Evolutionary conservation across 202 grass and related monocot genomes (phyloP).

Genomic region (Eragrostis tef): DNA sequence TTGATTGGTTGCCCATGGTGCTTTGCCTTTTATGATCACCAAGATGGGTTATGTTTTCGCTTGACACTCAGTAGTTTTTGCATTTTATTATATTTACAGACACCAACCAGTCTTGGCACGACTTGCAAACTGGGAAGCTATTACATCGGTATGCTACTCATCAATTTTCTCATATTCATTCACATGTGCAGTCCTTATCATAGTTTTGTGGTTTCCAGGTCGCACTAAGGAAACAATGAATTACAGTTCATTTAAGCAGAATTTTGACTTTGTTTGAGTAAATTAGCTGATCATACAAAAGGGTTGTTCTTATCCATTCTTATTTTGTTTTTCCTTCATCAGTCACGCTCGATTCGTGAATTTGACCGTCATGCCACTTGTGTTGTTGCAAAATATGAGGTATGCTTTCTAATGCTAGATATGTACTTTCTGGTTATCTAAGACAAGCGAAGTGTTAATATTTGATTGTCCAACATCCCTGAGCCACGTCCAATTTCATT

Average conservation of each 20-base stretch:
- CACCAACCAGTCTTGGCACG: slow-evolving; percentile 72
- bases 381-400: slow-evolving; percentile 89
- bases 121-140: slow-evolving; percentile 96
- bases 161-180: slow-evolving; percentile 29
- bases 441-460: slow-evolving; percentile 19
- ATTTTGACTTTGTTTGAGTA: slow-evolving; percentile 19
- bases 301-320: not conserved
- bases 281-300: slow-evolving; percentile 25
- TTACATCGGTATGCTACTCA: slow-evolving; percentile 55
- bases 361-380: slow-evolving; percentile 92
- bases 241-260: not conserved
- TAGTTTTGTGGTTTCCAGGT: slow-evolving; percentile 12
- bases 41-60: not conserved
- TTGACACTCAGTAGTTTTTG: not conserved
- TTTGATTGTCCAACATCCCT: slow-evolving; percentile 16
- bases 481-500: slow-evolving; percentile 3
- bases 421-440: not conserved
- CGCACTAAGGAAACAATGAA: slow-evolving; percentile 4
- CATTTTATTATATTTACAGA: slow-evolving; percentile 47
- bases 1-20: slow-evolving; percentile 18
- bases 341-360: slow-evolving; percentile 83
- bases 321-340: slow-evolving; percentile 35
- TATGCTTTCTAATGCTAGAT: slow-evolving; percentile 53
- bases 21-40: slow-evolving; percentile 5
- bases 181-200: not conserved